Conservation (phyloP, 352 stramenopile genomes). For the Albugo laibachii region DNA sequence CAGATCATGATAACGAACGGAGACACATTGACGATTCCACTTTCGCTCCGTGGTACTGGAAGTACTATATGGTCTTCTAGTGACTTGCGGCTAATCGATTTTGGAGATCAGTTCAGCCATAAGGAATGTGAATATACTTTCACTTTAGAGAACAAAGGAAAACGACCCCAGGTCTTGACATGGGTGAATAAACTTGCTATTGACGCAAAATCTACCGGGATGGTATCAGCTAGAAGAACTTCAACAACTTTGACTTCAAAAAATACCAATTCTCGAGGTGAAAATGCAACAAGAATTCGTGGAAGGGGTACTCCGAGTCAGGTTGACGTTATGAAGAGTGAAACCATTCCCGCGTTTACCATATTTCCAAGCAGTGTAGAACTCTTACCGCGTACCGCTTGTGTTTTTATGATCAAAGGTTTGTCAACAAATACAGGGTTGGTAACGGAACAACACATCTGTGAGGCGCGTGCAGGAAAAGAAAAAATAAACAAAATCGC, state of each 20-base stretch:
- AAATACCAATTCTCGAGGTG: not conserved
- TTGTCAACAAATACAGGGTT: constrained; percentile 34
- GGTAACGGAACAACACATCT: constrained; percentile 74
- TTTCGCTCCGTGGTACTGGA: constrained; percentile 81
- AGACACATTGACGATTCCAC: constrained; percentile 74
- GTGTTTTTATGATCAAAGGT: constrained; percentile 85
- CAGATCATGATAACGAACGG: constrained; percentile 85
- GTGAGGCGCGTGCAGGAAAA: constrained; percentile 83
- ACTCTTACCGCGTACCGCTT: constrained; percentile 84
- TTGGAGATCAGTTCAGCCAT: constrained; percentile 82
- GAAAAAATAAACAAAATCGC: constrained; percentile 79
- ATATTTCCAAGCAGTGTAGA: constrained; percentile 83
- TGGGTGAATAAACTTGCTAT: constrained; percentile 79
- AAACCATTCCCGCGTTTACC: constrained; percentile 49
- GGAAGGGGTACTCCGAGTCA: constrained; percentile 5
- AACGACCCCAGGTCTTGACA: constrained; percentile 76
- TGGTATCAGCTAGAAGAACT: constrained; percentile 6
- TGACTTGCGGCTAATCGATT: constrained; percentile 83
- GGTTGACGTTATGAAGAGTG: constrained; percentile 4
- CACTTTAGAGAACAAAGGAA: constrained; percentile 90
- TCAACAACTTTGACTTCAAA: constrained; percentile 9
- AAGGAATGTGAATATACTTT: constrained; percentile 80
- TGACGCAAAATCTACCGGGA: not conserved
- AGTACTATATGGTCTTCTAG: constrained; percentile 86
- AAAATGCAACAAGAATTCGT: not conserved